Percentiles rank a stretch among this genome's conserved stretches.
Evolutionary conservation across 495 filamentous ascomycete species (phyloP).

Genomic region (Pseudotulostoma volvatum): DNA sequence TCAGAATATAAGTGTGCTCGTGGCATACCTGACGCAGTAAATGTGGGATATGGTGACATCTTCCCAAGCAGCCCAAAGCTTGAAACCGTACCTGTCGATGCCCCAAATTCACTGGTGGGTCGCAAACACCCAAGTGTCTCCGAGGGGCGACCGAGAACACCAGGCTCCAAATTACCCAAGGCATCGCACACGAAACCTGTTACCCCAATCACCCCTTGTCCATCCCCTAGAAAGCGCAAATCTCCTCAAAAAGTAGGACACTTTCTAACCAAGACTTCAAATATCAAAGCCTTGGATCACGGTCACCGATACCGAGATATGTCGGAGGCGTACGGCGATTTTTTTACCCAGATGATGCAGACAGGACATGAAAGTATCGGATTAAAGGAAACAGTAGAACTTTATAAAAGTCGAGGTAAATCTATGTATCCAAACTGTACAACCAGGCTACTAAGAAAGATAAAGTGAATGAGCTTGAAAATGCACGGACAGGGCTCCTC

Average conservation of each 20-base stretch:
- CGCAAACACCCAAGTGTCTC: no score
- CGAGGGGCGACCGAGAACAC: no score
- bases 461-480: conserved; percentile 52
- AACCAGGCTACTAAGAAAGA: conserved; percentile 3
- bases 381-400: conserved; percentile 49
- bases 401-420: conserved; percentile 62
- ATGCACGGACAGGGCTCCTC: conserved; percentile 37
- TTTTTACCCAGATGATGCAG: conserved; percentile 46
- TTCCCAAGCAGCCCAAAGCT: no score
- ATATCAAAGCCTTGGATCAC: conserved; percentile 49
- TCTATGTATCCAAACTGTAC: conserved; percentile 1
- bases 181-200: conserved; percentile 7
- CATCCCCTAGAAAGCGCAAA: conserved; percentile 17
- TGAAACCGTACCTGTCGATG: no score
- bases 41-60: no score
- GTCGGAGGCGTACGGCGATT: conserved; percentile 40
- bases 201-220: conserved; percentile 10
- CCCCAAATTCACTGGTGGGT: no score
- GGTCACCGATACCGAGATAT: conserved; percentile 48
- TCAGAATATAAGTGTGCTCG: no score
- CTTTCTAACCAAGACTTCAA: conserved; percentile 61
- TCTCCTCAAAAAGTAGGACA: conserved; percentile 18
- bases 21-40: no score
- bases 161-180: conserved; percentile 22
- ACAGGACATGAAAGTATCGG: conserved; percentile 42